Base-by-base conservation (phyloP, 208 protist genomes). In the Leptomonas pyrrhocoris region DNA sequence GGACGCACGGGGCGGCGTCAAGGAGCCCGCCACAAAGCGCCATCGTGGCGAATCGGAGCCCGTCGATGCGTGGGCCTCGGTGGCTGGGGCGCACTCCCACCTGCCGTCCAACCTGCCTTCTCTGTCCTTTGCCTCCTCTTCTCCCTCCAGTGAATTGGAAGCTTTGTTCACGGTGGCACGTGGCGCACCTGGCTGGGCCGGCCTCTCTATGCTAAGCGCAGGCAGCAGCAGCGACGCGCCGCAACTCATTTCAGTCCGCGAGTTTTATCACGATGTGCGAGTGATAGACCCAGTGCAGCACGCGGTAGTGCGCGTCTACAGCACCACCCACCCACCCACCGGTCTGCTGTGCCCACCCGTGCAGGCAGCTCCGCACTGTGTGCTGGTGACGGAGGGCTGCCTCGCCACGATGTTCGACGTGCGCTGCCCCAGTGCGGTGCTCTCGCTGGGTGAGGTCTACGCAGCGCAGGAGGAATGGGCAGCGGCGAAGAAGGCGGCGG, bases 351-450 rank as follows among this genome's bases (percentile, higher is more conserved):
- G 54, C 23, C 81, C 84, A 19, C 42, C 74, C 12, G 65, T 46
- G 27, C 38, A 76, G 38, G 59, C 64, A 2, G 59, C 68, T 15
- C 59, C 73, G 16, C 63, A 75, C 67, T 68, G 63, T 36, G 80
- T 87, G 51, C 79, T 92, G 18, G 77, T 92, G 28, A 74, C 77
- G 23, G 89, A 94, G 64, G 89, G 89, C 49, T 78, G 74, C 30
- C 72, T 94, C 42, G 85, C 84, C 19, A 94, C 81, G 2, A 55
- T 94, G 18, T 92, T 87, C 57, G 89, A 94, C 62, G 57, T 82
- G 40, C 89, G 89, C 18, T 92, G 84, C 62, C 64, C 78, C 6
- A 84, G 74, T 38, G 82, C 79, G 0, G 89, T 86, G 15, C 36
- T 92, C 21, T 74, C 77, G 9, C 65, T 84, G 28, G 45, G 60